A percentile compares a stretch with the other conserved stretches of the same genome.
These are phyloP conservation scores for Pachyrhizus erosus DNA, from an alignment of 306 rosid species.

Conservation along the genomic window DNA sequence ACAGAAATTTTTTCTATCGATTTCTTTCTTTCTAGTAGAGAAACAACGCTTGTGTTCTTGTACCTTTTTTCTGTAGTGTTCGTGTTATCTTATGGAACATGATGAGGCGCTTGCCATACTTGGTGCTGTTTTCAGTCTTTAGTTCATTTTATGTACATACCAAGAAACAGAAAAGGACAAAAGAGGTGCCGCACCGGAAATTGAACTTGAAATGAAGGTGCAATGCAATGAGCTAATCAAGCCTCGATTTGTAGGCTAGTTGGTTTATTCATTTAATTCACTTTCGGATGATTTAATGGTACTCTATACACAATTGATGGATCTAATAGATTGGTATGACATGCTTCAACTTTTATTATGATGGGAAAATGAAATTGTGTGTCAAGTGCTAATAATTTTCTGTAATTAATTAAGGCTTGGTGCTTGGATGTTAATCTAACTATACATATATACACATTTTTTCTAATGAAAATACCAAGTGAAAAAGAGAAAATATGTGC, in stretches of 20 bases:
- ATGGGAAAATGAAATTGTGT: not conserved
- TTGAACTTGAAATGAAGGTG: slow-evolving; percentile 42
- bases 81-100: slow-evolving; percentile 44
- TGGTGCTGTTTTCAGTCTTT: slow-evolving; percentile 40
- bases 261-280: slow-evolving; percentile 6
- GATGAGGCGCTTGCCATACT: slow-evolving; percentile 44
- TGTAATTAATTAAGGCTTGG: no score
- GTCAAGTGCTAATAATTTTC: no score
- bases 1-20: slow-evolving; percentile 28
- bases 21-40: slow-evolving; percentile 29
- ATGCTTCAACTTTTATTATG: not conserved
- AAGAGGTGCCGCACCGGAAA: slow-evolving; percentile 42
- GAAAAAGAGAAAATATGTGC: not conserved
- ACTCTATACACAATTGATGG: not conserved
- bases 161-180: slow-evolving; percentile 37
- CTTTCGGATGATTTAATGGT: slow-evolving; percentile 6
- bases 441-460: no score
- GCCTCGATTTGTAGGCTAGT: slow-evolving; percentile 33
- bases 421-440: no score
- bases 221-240: slow-evolving; percentile 24
- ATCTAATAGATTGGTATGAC: not conserved
- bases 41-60: slow-evolving; percentile 10
- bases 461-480: not conserved
- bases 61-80: slow-evolving; percentile 18
- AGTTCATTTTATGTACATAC: slow-evolving; percentile 56